Percentiles rank a stretch among this genome's conserved stretches.
Conservation (phyloP, 805 yeast genomes). For the Ogataea nitratoaversa region DNA sequence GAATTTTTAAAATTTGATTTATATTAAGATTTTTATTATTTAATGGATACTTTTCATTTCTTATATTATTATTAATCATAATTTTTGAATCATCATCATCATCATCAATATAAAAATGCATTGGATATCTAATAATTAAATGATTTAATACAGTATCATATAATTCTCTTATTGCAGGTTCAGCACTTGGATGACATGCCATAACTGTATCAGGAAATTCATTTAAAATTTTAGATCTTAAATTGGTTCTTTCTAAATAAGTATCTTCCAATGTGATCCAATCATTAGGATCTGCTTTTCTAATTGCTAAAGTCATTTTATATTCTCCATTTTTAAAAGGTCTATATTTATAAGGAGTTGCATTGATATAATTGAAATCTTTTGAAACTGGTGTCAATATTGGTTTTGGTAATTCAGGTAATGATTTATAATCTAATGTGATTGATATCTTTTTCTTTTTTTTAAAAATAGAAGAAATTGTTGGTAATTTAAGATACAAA, state of each 20-base stretch:
- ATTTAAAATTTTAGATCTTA: constrained; percentile 33
- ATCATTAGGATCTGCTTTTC: constrained; percentile 44
- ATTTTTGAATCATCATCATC: constrained; percentile 14
- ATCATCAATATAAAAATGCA: constrained; percentile 35
- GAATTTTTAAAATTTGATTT: constrained; percentile 13
- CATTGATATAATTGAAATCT: constrained; percentile 40
- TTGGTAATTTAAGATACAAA: too few relatives aligned
- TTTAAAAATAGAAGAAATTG: too few relatives aligned
- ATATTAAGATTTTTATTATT: constrained; percentile 10
- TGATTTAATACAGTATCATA: constrained; percentile 36
- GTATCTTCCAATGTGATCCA: constrained; percentile 62
- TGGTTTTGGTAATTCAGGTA: constrained; percentile 13
- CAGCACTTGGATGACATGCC: constrained; percentile 30
- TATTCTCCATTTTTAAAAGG: constrained; percentile 50
- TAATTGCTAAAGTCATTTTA: constrained; percentile 60
- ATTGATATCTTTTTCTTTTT: too few relatives aligned
- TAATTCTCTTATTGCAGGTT: constrained; percentile 43
- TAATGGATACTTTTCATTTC: constrained; percentile 36
- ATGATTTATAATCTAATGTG: too few relatives aligned
- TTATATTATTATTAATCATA: constrained; percentile 37
- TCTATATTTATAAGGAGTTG: constrained; percentile 38
- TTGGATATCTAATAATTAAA: constrained; percentile 48
- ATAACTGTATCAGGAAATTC: constrained; percentile 32
- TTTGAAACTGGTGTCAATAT: constrained; percentile 29
- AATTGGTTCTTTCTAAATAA: constrained; percentile 41